Base-by-base conservation (phyloP, 2,329 filamentous ascomycete genomes). In the Chaetomium globosum region DNA sequence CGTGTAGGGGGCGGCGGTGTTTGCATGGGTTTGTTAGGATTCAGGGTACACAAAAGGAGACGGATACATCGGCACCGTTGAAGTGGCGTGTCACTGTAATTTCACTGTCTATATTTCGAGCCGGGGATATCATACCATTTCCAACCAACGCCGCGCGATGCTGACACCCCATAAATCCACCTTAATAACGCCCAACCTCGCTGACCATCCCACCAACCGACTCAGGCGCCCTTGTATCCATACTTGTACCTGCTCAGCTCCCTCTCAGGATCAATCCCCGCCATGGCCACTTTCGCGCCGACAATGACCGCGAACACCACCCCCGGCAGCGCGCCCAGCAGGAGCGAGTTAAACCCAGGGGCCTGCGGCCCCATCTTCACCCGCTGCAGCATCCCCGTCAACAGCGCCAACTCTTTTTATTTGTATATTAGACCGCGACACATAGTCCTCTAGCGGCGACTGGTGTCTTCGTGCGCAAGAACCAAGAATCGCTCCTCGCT, bases 221-320 rank as follows among this genome's bases (percentile, higher is more conserved):
- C 10, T 23, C 39, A 58, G 8, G 88, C 89, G 3, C 89, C 88
- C 73, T 89, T 91, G 73, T 86, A 89, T 61, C 82, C 80, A 77
- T 91, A 91, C 74, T 79, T 85, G 72, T 91, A 78, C 61, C 77
- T 79, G 57, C 82, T 79, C 71, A 93, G 76, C 72, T 90, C 89
- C 67, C 80, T 78, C 73, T 85, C 87, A 5, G 90, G 84, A 77
- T 93, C 88, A 9, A 93, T 84, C 56, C 86, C 82, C 3, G 83
- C 82, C 83, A 93, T 87, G 72, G 89, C 81, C 59, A 85, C 77
- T 76, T 92, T 87, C 33, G 86, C 85, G 55, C 84, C 75, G 64
- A 92, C 71, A 6, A 87, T 81, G 23, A 90, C 80, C 0, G 70
- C 80, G 71, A 90, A 87, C 1, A 92, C 83, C 1, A 87, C 75